Evolutionary conservation across 768 basidiomycete genomes (phyloP), one percentile per base, ranked within the genome.

Genomic region (Phallus indusiatus): DNA sequence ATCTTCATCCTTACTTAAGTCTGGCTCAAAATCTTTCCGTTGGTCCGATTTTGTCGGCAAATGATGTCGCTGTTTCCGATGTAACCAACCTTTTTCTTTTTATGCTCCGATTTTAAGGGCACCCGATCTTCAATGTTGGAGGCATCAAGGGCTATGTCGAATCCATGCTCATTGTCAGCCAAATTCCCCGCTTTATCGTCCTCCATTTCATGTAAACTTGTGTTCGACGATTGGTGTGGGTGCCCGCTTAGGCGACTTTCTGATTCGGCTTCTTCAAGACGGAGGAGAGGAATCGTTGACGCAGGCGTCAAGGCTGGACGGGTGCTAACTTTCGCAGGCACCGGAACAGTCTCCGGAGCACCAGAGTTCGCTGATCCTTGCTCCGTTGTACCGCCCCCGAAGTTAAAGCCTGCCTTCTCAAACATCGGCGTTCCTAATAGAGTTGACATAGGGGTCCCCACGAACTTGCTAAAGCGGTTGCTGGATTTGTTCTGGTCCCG

Each of bases 371-470:
- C 18, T 34, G 48, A 34, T 51, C 16, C 22, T 33, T 52, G 48
- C 49, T 11, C 22, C 6, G 47, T n/a, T 3, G 14, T 42, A 37
- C 56, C 17, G 12, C 18, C 11, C 10, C 61, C 61, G 14, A 55
- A n/a, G n/a, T 22, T 47, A 33, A 54, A 60, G 8, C 56, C 59
- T 24, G 61, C 78, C 61, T 77, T 81, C 49, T 83, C 80, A 17
- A 75, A 66, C 54, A 77, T 71, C 1, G 75, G 73, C 17, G 69
- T 62, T 18, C 63, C 24, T 16, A 71, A 59, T 9, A 66, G 60
- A 17, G 71, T 73, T 54, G 78, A 74, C 20, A 77, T 60, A 0
- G 42, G 42, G 12, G 42, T 42, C 2, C 42, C 42, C 12, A 42
- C n/a, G n/a, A 42, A n/a, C n/a, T 42, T 42, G 42, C 42, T 42